Evolutionary conservation across 192 early-diverging fungal species (phyloP).

Genomic region (Paraglomus occultum): DNA sequence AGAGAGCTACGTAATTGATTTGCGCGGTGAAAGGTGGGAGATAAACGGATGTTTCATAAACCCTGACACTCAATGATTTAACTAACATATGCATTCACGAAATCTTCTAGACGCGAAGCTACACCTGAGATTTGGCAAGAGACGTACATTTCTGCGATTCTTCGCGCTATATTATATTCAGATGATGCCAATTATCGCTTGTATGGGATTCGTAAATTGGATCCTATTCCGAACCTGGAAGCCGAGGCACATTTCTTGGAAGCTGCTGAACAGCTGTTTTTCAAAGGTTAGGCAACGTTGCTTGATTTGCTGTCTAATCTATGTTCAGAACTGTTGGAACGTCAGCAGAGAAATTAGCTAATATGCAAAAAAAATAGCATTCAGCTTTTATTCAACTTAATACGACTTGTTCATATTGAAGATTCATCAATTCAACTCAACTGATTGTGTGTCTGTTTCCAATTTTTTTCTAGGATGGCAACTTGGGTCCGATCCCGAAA

Average conservation of each 20-base stretch:
- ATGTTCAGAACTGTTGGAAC: not conserved
- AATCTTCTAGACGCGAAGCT: conserved; percentile 56
- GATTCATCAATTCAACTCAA: not conserved
- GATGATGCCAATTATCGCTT: conserved; percentile 84
- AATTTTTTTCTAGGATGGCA: conserved; percentile 65
- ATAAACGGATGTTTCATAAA: no score
- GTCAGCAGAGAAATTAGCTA: no score
- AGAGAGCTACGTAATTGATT: conserved; percentile 85
- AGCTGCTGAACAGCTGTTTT: conserved; percentile 78
- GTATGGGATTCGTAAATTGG: conserved; percentile 86
- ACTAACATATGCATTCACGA: not conserved
- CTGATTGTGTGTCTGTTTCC: not conserved
- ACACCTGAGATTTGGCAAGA: conserved; percentile 88
- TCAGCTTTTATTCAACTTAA: no score
- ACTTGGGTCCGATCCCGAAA: conserved; percentile 89
- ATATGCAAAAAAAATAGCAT: no score
- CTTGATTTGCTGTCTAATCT: not conserved
- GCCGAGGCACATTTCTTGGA: conserved; percentile 84
- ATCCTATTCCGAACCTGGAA: conserved; percentile 72
- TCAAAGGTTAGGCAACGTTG: conserved; percentile 56
- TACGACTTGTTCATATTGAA: conserved; percentile 4
- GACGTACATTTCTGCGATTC: conserved; percentile 80
- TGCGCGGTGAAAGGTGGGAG: conserved; percentile 80
- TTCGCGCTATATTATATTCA: conserved; percentile 89
- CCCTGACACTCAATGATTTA: no score